phyloP scores from a whole-genome alignment of 805 yeast genomes.

The Nakazawaea wyomingensis region DNA sequence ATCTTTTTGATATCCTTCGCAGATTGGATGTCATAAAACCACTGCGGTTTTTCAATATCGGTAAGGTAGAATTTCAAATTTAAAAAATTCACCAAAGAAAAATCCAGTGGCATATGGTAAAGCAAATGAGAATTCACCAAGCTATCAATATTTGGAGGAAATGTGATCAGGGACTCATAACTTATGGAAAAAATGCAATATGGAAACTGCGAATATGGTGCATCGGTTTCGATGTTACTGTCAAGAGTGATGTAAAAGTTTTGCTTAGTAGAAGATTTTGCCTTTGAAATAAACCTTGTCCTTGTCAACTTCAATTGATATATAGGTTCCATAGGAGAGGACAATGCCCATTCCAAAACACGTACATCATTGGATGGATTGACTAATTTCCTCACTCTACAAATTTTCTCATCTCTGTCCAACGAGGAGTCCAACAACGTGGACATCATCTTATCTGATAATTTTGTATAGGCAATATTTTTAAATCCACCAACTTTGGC shows the following conservation, averaged over 20 bases:
- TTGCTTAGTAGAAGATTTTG: conserved; percentile 14
- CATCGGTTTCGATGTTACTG: conserved; percentile 18
- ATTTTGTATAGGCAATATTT: conserved; percentile 5
- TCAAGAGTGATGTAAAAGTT: conserved; percentile 28
- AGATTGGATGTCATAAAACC: conserved; percentile 23
- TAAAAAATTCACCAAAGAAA: conserved; percentile 24
- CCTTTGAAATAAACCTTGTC: conserved; percentile 17
- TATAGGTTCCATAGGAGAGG: conserved; percentile 20
- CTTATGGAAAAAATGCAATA: conserved; percentile 44
- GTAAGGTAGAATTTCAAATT: conserved; percentile 21
- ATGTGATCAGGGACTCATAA: conserved; percentile 30
- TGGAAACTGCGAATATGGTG: conserved; percentile 30
- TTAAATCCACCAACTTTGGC: conserved; percentile 12
- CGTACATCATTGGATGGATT: not conserved
- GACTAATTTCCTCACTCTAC: not conserved
- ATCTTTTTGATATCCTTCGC: conserved; percentile 37
- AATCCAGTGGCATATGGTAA: conserved; percentile 21
- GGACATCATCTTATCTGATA: not conserved
- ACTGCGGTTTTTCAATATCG: conserved; percentile 22
- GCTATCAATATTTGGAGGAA: conserved; percentile 33
- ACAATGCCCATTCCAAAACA: conserved; percentile 22
- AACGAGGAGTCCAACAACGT: not conserved
- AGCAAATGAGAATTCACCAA: conserved; percentile 44
- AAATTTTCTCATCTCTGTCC: not conserved
- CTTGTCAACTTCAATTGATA: conserved; percentile 15